These are phyloP conservation scores for Beta corolliflora DNA, from an alignment of 179 eudicot genomes.

Conservation along the genomic window DNA sequence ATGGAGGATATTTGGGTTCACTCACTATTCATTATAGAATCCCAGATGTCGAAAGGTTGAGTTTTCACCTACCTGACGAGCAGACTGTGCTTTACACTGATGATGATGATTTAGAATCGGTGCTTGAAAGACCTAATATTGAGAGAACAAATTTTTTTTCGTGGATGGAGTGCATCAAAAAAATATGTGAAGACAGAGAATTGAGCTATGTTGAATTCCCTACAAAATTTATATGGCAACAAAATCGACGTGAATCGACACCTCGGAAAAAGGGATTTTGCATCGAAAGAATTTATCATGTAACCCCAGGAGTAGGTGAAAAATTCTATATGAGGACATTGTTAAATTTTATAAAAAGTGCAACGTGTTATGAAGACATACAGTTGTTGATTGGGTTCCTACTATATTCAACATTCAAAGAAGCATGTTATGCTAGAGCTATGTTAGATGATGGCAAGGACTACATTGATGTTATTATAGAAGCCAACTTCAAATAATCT, in stretches of 20 bases:
- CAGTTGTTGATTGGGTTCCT: not conserved
- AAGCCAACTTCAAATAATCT: slow-evolving; percentile 6
- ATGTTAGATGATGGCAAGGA: slow-evolving; percentile 22
- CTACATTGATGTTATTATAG: slow-evolving; percentile 16
- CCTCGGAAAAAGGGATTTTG: not conserved
- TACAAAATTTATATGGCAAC: not conserved
- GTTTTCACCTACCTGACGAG: not conserved
- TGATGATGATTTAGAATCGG: not conserved
- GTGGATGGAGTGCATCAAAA: slow-evolving; percentile 25
- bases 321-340: not conserved
- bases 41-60: not conserved
- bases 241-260: not conserved
- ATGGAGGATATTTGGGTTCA: slow-evolving; percentile 10
- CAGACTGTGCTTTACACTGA: not conserved
- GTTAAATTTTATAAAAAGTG: not conserved
- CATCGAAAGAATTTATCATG: not conserved
- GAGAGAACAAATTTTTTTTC: slow-evolving; percentile 2
- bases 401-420: not conserved
- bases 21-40: not conserved
- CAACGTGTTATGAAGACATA: slow-evolving; percentile 4
- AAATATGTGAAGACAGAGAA: not conserved
- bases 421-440: slow-evolving; percentile 18
- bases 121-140: not conserved
- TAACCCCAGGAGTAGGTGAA: not conserved
- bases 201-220: not conserved